A percentile compares a stretch with the other conserved stretches of the same genome.
Evolutionary conservation across 768 basidiomycete genomes (phyloP).

Genomic region (button mushroom (Agaricus bisporus)): DNA sequence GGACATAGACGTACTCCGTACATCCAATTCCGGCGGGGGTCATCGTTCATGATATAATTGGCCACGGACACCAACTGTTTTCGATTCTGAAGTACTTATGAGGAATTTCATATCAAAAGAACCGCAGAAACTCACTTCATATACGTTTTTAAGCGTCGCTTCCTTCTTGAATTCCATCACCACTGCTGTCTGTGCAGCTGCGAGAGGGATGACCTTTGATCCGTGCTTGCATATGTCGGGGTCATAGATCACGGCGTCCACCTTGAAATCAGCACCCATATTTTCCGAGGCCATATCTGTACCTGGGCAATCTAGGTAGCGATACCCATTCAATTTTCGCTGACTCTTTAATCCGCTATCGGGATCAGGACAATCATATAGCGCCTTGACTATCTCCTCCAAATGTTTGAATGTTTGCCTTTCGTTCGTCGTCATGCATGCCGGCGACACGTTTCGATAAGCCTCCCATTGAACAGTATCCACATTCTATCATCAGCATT

Average conservation of each 20-base stretch:
- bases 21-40: background rate
- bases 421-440: too few relatives aligned
- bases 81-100: background rate
- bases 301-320: background rate
- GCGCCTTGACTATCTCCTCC: too few relatives aligned
- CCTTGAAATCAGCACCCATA: background rate
- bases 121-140: background rate
- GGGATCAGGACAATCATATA: background rate
- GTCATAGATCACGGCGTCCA: background rate
- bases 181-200: background rate
- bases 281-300: background rate
- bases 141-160: background rate
- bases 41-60: background rate
- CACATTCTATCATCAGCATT: too few relatives aligned
- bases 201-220: background rate
- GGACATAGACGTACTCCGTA: slow-evolving; percentile 1
- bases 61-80: background rate
- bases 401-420: too few relatives aligned
- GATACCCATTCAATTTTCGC: background rate
- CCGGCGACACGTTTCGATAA: too few relatives aligned
- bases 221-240: background rate
- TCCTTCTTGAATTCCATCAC: background rate
- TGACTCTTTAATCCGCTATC: background rate
- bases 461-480: too few relatives aligned
- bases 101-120: background rate